These are phyloP conservation scores for Wakefieldia striispora DNA, from an alignment of 768 basidiomycete genomes.

Conservation along the genomic window DNA sequence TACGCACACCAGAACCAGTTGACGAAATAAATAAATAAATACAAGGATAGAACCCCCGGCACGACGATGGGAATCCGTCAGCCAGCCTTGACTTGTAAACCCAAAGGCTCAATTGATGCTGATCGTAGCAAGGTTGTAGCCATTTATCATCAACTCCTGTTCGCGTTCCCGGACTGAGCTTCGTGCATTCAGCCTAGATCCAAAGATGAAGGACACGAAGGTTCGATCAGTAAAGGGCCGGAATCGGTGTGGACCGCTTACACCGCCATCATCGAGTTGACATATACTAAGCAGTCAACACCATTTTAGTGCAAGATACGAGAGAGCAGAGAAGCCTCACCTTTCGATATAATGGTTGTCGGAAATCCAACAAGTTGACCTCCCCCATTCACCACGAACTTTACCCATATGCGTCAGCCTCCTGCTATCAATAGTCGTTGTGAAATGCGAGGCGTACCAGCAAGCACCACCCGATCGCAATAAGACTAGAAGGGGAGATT, in stretches of 20 bases:
- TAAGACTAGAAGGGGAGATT: not conserved
- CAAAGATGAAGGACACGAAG: no score
- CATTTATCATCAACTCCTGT: not conserved
- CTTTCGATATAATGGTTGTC: slow-evolving; percentile 4
- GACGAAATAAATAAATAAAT: no score
- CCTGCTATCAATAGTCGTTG: not conserved
- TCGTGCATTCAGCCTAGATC: slow-evolving; percentile 13
- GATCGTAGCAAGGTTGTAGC: slow-evolving; percentile 1
- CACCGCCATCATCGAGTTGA: slow-evolving; percentile 17
- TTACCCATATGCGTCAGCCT: not conserved
- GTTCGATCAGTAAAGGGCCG: not conserved
- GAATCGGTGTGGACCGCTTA: not conserved
- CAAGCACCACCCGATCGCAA: slow-evolving; percentile 8
- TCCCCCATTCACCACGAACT: not conserved
- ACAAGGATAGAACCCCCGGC: no score
- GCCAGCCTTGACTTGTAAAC: no score
- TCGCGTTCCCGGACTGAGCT: slow-evolving; percentile 2
- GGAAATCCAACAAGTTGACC: not conserved
- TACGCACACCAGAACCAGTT: no score
- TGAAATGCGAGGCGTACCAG: not conserved
- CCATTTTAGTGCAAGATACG: not conserved
- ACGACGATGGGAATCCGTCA: no score
- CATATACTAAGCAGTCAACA: slow-evolving; percentile 1
- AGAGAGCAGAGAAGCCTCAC: not conserved
- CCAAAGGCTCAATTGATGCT: slow-evolving; percentile 4